A percentile compares a stretch with the other conserved stretches of the same genome.
These are phyloP conservation scores for Durusdinium trenchii DNA, from an alignment of 73 alveolate genomes.

Conservation along the genomic window DNA sequence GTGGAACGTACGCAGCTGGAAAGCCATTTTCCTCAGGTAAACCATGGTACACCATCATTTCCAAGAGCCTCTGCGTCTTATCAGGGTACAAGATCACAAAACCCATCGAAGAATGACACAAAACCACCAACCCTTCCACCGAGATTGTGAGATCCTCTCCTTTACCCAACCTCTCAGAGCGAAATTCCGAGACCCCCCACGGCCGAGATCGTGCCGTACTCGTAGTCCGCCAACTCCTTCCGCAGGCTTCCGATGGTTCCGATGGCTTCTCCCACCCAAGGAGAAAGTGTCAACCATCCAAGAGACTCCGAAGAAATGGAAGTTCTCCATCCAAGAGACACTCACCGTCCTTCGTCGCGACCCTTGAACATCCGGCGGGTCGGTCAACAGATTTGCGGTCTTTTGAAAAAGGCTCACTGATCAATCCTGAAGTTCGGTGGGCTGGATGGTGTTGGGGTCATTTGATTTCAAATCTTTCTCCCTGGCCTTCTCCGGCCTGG, in stretches of 20 bases:
- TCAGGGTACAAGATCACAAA: too few relatives aligned
- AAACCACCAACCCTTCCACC: not conserved
- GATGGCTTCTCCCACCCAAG: not conserved
- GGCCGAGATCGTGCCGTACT: slow-evolving; percentile 3
- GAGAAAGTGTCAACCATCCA: not conserved
- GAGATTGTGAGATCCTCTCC: not conserved
- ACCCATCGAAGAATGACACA: too few relatives aligned
- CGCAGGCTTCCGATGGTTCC: too few relatives aligned
- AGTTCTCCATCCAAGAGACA: too few relatives aligned
- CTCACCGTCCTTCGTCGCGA: too few relatives aligned
- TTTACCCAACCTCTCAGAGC: not conserved
- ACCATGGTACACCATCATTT: too few relatives aligned
- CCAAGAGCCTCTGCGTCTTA: too few relatives aligned
- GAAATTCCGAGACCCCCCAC: not conserved
- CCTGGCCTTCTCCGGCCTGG: too few relatives aligned
- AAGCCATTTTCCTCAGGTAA: not conserved
- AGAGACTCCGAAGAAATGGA: not conserved
- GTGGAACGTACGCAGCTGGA: not conserved
- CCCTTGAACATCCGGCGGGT: too few relatives aligned
- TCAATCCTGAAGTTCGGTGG: too few relatives aligned
- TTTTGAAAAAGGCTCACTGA: too few relatives aligned
- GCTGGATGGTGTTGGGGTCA: not conserved
- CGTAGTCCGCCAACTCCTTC: slow-evolving; percentile 55
- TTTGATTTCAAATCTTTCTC: not conserved
- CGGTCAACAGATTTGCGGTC: too few relatives aligned